Evolutionary conservation across 441 rosid species (phyloP), one percentile per base, ranked within the genome.

Genomic region (Erodium trifolium): DNA sequence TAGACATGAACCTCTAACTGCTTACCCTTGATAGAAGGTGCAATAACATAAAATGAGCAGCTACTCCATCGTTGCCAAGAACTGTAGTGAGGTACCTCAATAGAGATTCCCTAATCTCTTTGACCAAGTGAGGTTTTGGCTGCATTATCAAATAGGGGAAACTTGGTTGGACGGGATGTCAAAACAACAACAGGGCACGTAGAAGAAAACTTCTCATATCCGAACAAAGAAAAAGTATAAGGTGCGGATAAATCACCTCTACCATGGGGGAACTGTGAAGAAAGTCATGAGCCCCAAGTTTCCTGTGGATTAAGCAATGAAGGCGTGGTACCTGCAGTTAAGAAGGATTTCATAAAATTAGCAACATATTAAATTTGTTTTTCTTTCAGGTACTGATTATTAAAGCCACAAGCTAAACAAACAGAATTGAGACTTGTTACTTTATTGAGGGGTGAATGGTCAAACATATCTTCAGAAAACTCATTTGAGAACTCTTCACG

Each of bases 11-110:
- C 17, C 17, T n/a, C 8, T 41, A 41, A 57, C 1, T 13, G 37
- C 68, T 41, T 78, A 91, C 97, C 88, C 72, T 85, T 29, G 99
- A 89, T 51, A 93, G 83, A 67, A 93, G 93, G 84, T 93, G 97
- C 82, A 93, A 75, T 71, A 93, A 65, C 75, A 88, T 70, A 66
- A 83, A 82, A 59, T 89, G 83, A 65, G 96, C 89, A 11, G 94
- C 95, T 31, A 91, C 43, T 41, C 79, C 83, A 69, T 93, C 98
- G 77, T 89, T 88, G 67, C 98, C 97, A 51, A 93, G 91, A 78
- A 91, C 45, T 47, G 80, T 66, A 0, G 92, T 84, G 63, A 93
- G 93, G 79, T 89, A 79, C 66, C 75, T 78, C 78, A 89, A 74
- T 47, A 93, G 80, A 79, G 84, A 69, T 81, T 85, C 84, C 79